Evolutionary conservation across 208 protist species (phyloP).

Genomic region (Zelonia costaricensis): DNA sequence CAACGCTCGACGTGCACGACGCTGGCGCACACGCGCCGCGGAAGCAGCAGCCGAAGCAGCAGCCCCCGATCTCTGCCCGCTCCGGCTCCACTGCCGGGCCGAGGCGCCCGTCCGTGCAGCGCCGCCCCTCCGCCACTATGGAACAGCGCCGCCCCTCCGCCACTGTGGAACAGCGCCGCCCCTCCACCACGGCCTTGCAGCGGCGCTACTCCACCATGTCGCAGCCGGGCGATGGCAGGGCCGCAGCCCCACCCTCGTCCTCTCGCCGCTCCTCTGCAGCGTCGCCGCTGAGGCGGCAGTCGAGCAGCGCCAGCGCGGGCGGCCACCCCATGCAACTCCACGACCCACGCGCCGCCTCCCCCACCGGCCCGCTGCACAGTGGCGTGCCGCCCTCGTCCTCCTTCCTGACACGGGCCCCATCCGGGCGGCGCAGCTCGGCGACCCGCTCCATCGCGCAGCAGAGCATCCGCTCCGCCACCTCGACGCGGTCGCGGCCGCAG

Average conservation of each 20-base stretch:
- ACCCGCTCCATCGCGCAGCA: slow-evolving; percentile 35
- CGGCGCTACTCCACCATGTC: too few species aligned
- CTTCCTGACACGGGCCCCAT: neutral
- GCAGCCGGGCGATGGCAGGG: too few species aligned
- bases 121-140: neutral
- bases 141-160: too few species aligned
- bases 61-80: neutral
- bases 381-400: neutral
- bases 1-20: too few species aligned
- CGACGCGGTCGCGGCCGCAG: slow-evolving; percentile 45
- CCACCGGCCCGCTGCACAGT: neutral
- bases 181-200: neutral
- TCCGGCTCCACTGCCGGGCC: neutral
- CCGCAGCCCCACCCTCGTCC: neutral
- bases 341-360: neutral
- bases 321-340: slow-evolving; percentile 1
- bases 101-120: slow-evolving; percentile 4
- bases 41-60: too few species aligned
- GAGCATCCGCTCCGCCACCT: slow-evolving; percentile 41
- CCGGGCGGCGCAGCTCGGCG: slow-evolving; percentile 8
- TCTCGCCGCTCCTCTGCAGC: neutral
- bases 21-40: too few species aligned
- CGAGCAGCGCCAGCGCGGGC: neutral
- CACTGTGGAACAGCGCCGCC: too few species aligned
- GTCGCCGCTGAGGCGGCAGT: neutral